These are phyloP conservation scores for Tetrapisispora pingtungensis DNA, from an alignment of 805 yeast genomes.

Conservation along the genomic window DNA sequence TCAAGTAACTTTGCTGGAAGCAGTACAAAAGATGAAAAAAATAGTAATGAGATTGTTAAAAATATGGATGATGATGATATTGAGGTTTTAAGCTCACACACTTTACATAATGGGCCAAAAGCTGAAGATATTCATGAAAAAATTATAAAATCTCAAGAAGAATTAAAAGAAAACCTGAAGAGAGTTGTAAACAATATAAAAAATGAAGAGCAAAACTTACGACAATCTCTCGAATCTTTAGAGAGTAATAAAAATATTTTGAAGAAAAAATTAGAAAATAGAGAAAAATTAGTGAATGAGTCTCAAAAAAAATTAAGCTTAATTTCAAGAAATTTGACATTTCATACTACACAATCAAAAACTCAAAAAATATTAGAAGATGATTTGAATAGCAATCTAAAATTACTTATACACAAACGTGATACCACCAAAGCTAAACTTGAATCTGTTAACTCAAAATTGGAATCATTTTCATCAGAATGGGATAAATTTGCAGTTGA, in stretches of 20 bases:
- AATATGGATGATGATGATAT: not conserved
- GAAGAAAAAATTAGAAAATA: slow-evolving; percentile 14
- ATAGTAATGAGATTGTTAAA: not conserved
- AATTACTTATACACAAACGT: slow-evolving; percentile 8
- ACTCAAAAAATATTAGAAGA: slow-evolving; percentile 12
- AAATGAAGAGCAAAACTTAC: slow-evolving; percentile 8
- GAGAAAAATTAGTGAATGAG: slow-evolving; percentile 16
- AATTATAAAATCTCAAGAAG: not conserved
- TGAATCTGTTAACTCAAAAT: slow-evolving; percentile 9
- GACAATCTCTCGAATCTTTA: slow-evolving; percentile 8
- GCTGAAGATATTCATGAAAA: not conserved
- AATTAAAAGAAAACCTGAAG: slow-evolving; percentile 3
- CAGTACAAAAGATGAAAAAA: not conserved
- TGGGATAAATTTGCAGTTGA: slow-evolving; percentile 9
- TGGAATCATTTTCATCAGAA: slow-evolving; percentile 3
- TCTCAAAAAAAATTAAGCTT: slow-evolving; percentile 9
- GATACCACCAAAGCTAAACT: slow-evolving; percentile 15
- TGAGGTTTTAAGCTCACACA: not conserved
- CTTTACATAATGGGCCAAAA: not conserved
- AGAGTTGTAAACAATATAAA: slow-evolving; percentile 1
- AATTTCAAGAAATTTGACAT: not conserved
- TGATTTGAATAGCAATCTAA: slow-evolving; percentile 9
- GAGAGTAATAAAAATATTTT: slow-evolving; percentile 15
- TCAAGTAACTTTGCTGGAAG: too few relatives aligned
- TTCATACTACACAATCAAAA: slow-evolving; percentile 3